A percentile compares a stretch with the other conserved stretches of the same genome.
Evolutionary conservation across 768 basidiomycete species (phyloP).

Genomic region (Mrakia hoshinonis): DNA sequence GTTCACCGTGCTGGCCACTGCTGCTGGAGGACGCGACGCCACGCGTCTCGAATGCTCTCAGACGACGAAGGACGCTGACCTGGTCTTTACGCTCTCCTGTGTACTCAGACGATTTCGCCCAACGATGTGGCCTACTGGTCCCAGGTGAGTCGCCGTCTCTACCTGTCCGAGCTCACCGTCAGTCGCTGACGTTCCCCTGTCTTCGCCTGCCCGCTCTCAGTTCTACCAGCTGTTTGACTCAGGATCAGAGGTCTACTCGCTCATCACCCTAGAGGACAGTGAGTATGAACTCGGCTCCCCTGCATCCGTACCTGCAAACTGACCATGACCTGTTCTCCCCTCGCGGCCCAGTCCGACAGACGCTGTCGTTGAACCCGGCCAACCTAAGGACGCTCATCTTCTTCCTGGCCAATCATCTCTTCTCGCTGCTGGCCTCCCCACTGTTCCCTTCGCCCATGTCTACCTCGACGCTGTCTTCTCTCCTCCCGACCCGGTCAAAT

Average conservation of each 20-base stretch:
- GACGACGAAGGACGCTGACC: too few species aligned
- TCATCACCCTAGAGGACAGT: conserved; percentile 80
- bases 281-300: conserved; percentile 38
- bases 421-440: conserved; percentile 36
- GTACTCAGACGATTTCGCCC: conserved; percentile 4
- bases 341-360: conserved; percentile 58
- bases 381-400: conserved; percentile 76
- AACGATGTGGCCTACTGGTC: conserved; percentile 72
- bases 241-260: conserved; percentile 79
- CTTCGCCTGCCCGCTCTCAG: conserved; percentile 42
- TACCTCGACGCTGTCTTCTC: not conserved
- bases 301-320: not conserved
- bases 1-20: too few species aligned
- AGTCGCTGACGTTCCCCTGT: not conserved
- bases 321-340: not conserved
- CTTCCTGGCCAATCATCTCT: conserved; percentile 48
- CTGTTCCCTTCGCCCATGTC: conserved; percentile 33
- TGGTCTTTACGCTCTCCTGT: not conserved
- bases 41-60: too few species aligned
- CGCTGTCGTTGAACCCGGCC: conserved; percentile 70
- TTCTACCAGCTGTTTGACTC: conserved; percentile 80
- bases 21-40: too few species aligned
- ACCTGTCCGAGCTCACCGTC: conserved; percentile 9
- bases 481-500: not conserved
- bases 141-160: conserved; percentile 51